Evolutionary conservation across 176 grass and related monocot genomes (phyloP).

Genomic region (Echinochloa phyllopogon): DNA sequence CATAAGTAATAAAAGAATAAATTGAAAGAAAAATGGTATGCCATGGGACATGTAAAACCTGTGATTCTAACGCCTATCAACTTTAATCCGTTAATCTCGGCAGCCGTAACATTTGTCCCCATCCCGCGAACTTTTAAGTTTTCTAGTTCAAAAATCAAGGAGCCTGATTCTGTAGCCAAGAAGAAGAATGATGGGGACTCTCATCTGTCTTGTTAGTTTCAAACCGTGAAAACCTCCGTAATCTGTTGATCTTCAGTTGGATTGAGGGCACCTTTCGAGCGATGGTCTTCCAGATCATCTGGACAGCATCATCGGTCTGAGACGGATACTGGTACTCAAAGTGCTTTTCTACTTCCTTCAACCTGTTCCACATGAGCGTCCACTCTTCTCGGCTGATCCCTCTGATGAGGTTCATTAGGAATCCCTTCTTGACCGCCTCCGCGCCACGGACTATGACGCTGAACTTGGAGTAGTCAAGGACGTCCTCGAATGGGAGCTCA

Average conservation of each 20-base stretch:
- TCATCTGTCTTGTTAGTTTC: constrained; percentile 46
- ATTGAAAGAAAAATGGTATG: constrained; percentile 1
- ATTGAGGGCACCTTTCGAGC: constrained; percentile 68
- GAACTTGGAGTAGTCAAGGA: constrained; percentile 70
- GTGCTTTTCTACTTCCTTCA: constrained; percentile 65
- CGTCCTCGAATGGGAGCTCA: constrained; percentile 72
- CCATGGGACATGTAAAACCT: constrained; percentile 24
- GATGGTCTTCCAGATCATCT: constrained; percentile 79
- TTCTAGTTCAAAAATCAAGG: constrained; percentile 35
- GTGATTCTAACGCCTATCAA: constrained; percentile 37
- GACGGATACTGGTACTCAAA: constrained; percentile 69
- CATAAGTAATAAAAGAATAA: constrained; percentile 8
- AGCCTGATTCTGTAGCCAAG: constrained; percentile 49
- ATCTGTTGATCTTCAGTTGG: constrained; percentile 60
- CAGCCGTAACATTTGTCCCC: neutral
- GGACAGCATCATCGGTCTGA: constrained; percentile 61
- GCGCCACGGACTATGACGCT: constrained; percentile 52
- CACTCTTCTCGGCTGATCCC: constrained; percentile 62
- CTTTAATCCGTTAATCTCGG: constrained; percentile 28
- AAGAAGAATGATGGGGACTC: constrained; percentile 27
- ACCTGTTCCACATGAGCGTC: constrained; percentile 65
- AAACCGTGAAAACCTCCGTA: constrained; percentile 54
- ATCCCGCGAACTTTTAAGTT: neutral
- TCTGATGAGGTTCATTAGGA: constrained; percentile 62
- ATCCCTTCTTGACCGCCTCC: constrained; percentile 64